Evolutionary conservation across 306 rosid genomes (phyloP).

Genomic region (Ormosia emarginata): DNA sequence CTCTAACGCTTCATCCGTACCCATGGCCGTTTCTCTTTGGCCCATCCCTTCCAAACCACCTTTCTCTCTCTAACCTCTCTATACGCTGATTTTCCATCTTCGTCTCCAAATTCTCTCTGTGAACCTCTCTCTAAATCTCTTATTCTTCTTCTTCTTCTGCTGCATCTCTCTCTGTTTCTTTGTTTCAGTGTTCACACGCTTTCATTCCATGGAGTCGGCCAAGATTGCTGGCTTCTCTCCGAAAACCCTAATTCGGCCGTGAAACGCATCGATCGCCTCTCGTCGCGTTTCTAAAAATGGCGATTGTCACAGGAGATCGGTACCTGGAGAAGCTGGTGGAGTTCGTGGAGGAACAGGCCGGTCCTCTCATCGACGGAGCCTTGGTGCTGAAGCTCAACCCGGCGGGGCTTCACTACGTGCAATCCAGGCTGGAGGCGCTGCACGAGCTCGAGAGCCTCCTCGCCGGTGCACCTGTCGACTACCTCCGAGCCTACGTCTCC

Average conservation of each 20-base stretch:
- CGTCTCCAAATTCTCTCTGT: neutral
- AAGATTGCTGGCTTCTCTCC: neutral
- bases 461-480: slow-evolving; percentile 86
- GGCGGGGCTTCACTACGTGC: slow-evolving; percentile 86
- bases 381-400: slow-evolving; percentile 85
- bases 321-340: slow-evolving; percentile 80
- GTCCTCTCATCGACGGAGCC: slow-evolving; percentile 75
- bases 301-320: slow-evolving; percentile 96
- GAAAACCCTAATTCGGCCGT: slow-evolving; percentile 34
- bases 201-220: slow-evolving; percentile 20
- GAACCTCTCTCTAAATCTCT: neutral
- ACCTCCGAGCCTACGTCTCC: slow-evolving; percentile 85
- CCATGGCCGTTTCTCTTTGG: slow-evolving; percentile 50
- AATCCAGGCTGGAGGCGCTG: slow-evolving; percentile 84
- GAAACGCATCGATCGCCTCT: neutral
- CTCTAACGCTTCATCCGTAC: slow-evolving; percentile 7
- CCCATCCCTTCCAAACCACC: slow-evolving; percentile 39
- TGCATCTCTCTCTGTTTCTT: neutral
- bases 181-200: neutral
- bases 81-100: neutral
- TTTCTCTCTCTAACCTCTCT: neutral
- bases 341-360: slow-evolving; percentile 75
- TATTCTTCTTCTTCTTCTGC: neutral
- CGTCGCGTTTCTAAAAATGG: slow-evolving; percentile 36
- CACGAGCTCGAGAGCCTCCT: slow-evolving; percentile 81